Percentiles rank a stretch among this genome's conserved stretches.
phyloP scores from a whole-genome alignment of 306 rosid genomes.

The Prunus persica region DNA sequence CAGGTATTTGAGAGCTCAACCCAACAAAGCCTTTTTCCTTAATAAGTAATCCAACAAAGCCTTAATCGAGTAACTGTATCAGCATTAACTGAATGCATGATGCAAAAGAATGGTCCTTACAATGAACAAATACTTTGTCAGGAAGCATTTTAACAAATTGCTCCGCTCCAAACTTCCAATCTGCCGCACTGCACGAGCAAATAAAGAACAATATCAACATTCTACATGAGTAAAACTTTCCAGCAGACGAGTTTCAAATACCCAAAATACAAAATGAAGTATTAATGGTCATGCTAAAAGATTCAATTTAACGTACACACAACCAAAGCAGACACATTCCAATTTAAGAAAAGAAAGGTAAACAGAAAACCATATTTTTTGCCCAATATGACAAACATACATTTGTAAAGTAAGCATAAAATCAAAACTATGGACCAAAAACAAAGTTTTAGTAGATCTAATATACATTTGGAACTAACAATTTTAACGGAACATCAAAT shows the following conservation, averaged over 20 bases:
- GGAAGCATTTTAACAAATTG: constrained; percentile 74
- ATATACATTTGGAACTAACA: background rate
- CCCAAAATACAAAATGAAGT: background rate
- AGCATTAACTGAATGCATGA: background rate
- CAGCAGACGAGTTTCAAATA: background rate
- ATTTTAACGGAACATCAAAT: background rate
- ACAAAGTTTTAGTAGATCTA: background rate
- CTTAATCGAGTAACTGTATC: background rate
- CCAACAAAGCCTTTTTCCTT: background rate
- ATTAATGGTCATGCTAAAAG: background rate
- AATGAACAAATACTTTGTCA: constrained; percentile 80
- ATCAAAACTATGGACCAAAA: background rate
- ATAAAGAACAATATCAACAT: constrained; percentile 16
- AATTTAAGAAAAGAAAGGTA: background rate
- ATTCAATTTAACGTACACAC: background rate
- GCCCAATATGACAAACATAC: background rate
- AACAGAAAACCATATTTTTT: background rate
- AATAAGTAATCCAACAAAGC: constrained; percentile 2
- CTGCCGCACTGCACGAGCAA: constrained; percentile 60
- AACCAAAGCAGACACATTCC: background rate
- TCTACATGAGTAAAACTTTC: background rate
- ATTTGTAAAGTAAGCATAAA: background rate
- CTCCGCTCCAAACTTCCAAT: constrained; percentile 94
- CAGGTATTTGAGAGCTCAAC: background rate
- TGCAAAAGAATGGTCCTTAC: constrained; percentile 45